Base-by-base conservation (phyloP, 75 land plant species). In the Pinus tabuliformis region DNA sequence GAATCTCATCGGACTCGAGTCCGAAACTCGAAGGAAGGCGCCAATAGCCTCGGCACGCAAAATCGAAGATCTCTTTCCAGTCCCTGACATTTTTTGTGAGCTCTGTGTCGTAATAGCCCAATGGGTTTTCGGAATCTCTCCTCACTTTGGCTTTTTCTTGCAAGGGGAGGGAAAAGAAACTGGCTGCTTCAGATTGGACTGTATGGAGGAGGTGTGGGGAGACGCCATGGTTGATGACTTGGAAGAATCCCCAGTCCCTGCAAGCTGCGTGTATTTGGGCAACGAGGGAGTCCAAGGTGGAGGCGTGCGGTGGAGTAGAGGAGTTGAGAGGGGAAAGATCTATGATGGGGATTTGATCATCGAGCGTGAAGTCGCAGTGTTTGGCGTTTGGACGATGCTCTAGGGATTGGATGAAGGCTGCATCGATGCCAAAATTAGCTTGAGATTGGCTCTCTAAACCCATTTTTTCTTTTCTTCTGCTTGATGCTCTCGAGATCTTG, bases 51-150 rank as follows among this genome's bases (percentile, higher is more conserved):
- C 70, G 12, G 26, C 76, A 58, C 3, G 64, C 58, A 62, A 88
- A 87, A 78, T 96, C 99, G 36, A 90, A 91, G 26, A 91, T 91
- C 75, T 94, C 95, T 71, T 96, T 96, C 99, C 97, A 96, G 73
- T 96, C 99, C 68, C 99, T 72, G 11, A 86, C 86, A 74, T 94
- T 91, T 85, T 96, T 93, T 37, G 99, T 96, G 59, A 88, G 91
- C 82, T 96, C 99, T 1, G 75, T 75, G 56, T 96, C 94, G 71
- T 83, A 88, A 80, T 88, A 96, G 3, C 99, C 99, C 59, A 89
- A 20, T 18, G 92, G 82, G 56, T 82, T 86, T 1, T 36, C 60
- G 6, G 86, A 78, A 57, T 89, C 86, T 80, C 93, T 89, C 13
- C 90, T 76, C 58, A 85, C 92, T 11, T 30, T 37, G 37, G 84